Evolutionary conservation across 345 rosid species (phyloP), one percentile per base, ranked within the genome.

Genomic region (Aethionema arabicum): DNA sequence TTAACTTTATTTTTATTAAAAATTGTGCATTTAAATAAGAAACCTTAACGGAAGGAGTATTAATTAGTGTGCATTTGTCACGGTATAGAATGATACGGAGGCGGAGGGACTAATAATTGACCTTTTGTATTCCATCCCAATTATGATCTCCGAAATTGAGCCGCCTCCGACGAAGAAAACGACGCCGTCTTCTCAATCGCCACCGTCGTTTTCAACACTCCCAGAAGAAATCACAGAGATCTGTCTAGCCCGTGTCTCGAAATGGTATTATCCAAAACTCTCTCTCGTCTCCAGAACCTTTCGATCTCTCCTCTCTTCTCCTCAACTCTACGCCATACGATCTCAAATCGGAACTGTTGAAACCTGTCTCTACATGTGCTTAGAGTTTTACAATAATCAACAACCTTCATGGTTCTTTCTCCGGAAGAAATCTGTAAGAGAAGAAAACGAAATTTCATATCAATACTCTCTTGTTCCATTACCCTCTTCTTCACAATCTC

Each of bases 231-330:
- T 88, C 52, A 64, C 77, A 7, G 31, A 82, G 32, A 78, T 73
- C 59, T 61, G 76, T 47, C 66, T 90, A 13, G 85, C 91, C 2
- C 83, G 88, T 27, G 21, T 82, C 43, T 87, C 90, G 3, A 73
- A 79, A 32, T 73, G 71, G 35, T 60, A 72, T 40, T 79, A 79
- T 70, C 88, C 90, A 11, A 38, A 32, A 3, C 91, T 90, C 59
- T 75, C 80, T 21, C 66, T 74, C 1, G 88, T 90, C 72, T 87
- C 91, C 32, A 83, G 72, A 35, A 43, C 78, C 8, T 71, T 86
- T 58, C 80, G 38, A 10, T 68, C 84, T 13, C 61, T 79, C 60
- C 37, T 86, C 59, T 76, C 80, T 7, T 83, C 87, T 16, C 68
- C 91, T 4, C 65, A 68, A 42, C 61, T 81, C 59, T 83, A 74